Evolutionary conservation across 345 rosid genomes (phyloP), one percentile per base, ranked within the genome.

Genomic region (Excoecaria cochinchinensis): DNA sequence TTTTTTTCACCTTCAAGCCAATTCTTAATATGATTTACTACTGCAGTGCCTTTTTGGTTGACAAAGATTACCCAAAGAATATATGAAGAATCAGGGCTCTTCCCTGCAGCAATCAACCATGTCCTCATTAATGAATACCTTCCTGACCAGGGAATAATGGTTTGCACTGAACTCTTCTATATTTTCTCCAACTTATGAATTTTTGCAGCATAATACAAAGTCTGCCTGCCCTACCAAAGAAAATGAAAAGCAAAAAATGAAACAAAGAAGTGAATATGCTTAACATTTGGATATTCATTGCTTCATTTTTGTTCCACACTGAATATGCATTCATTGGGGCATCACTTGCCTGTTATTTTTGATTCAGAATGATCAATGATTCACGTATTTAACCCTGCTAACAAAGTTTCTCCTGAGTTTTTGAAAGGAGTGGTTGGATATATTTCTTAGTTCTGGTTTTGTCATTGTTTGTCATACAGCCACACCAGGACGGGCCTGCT

Each of bases 401-500:
- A 10, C 58, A 13, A 15, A 21, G 47, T 17, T 60, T 36, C 17
- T 57, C 38, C 52, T 53, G 70, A 48, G 17, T 36, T 25, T 22
- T 17, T 19, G 47, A 25, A 60, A 71, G 69, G 11, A 59, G 62
- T 56, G 57, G 50, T 21, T 53, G 60, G 31, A 38, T 39, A 21
- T 21, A 52, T 22, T 31, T 31, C 31, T 69, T 79, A 31, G 14
- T 62, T 36, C 74, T 75, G 31, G 22, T 64, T 22, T 39, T 48
- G 69, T 75, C 67, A 69, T 79, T 82, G 53, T 75, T 62, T 74
- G 53, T 74, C 70, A 21, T 40, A 52, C 92, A 94, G 98, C 94
- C 91, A 6, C 97, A 92, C 83, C 97, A 95, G 78, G 99, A 95
- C 74, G 99, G 99, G 40, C 97, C 99, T 0, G 92, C 99, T 57